These are phyloP conservation scores for Besnoitia besnoiti DNA, from an alignment of 169 alveolate genomes.

Conservation along the genomic window DNA sequence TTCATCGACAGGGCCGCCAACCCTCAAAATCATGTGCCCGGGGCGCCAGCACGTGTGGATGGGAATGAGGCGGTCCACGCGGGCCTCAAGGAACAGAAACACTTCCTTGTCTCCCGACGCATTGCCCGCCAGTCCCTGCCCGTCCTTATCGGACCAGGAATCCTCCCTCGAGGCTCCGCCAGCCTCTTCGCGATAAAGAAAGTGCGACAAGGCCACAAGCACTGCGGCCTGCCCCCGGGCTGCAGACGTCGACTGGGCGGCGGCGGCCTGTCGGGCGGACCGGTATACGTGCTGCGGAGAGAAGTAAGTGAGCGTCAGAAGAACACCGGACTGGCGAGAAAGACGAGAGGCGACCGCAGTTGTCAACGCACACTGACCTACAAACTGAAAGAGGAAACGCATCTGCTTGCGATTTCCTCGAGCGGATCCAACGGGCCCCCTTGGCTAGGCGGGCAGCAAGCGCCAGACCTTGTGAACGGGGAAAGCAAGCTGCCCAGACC, in stretches of 20 bases:
- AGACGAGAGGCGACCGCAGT: too few species aligned
- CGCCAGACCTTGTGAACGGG: too few species aligned
- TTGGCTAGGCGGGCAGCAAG: too few species aligned
- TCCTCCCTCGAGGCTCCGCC: not conserved
- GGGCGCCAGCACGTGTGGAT: not conserved
- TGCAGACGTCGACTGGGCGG: not conserved
- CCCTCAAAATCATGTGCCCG: too few species aligned
- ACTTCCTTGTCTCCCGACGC: not conserved
- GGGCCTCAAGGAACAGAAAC: not conserved
- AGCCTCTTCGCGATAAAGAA: not conserved
- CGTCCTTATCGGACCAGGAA: not conserved
- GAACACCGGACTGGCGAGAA: too few species aligned
- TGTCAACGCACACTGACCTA: too few species aligned
- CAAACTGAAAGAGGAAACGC: too few species aligned
- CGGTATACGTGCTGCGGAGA: not conserved
- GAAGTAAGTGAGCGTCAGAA: not conserved
- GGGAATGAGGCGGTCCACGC: not conserved
- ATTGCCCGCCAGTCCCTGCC: not conserved
- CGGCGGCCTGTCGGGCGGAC: not conserved
- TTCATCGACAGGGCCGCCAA: too few species aligned
- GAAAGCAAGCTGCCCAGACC: too few species aligned
- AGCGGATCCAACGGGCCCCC: too few species aligned
- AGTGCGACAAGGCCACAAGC: not conserved
- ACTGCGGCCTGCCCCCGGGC: not conserved
- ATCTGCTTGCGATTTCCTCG: too few species aligned